These are phyloP conservation scores for Beauveria asiatica DNA, from an alignment of 2,329 filamentous ascomycete species.

Conservation along the genomic window DNA sequence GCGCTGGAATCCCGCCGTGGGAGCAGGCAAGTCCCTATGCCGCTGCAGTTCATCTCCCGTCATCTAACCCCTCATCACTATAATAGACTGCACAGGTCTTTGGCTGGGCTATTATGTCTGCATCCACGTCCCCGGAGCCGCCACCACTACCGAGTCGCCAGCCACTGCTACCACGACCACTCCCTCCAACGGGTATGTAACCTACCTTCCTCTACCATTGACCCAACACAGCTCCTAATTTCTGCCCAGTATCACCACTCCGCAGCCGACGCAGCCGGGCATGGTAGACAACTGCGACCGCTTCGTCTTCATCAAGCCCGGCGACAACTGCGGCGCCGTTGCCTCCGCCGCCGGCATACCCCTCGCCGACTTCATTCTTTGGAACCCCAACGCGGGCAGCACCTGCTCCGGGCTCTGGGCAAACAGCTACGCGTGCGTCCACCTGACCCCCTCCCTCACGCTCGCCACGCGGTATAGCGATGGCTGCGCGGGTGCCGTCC, in stretches of 20 bases:
- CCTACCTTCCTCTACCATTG: neutral
- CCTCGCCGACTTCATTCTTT: conserved; percentile 1
- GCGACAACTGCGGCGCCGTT: neutral
- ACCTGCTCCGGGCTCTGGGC: too few relatives aligned
- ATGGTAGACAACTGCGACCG: conserved; percentile 54
- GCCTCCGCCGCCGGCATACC: neutral
- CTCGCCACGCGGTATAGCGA: too few relatives aligned
- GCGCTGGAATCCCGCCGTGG: neutral
- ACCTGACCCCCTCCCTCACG: too few relatives aligned
- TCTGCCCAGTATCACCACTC: neutral
- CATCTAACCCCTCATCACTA: neutral
- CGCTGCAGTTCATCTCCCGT: neutral
- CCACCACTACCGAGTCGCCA: neutral
- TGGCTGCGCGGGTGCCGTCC: too few relatives aligned
- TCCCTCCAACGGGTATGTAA: neutral
- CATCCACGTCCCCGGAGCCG: neutral
- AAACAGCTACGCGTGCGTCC: too few relatives aligned
- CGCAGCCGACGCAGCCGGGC: conserved; percentile 19
- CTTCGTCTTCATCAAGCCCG: conserved; percentile 12
- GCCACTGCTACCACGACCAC: neutral
- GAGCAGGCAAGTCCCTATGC: neutral
- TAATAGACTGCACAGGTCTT: neutral
- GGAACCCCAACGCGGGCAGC: conserved; percentile 4
- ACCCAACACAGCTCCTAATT: neutral
- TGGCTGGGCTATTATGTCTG: neutral